phyloP scores from a whole-genome alignment of 2,329 filamentous ascomycete species.

The Fonsecaea nubica region DNA sequence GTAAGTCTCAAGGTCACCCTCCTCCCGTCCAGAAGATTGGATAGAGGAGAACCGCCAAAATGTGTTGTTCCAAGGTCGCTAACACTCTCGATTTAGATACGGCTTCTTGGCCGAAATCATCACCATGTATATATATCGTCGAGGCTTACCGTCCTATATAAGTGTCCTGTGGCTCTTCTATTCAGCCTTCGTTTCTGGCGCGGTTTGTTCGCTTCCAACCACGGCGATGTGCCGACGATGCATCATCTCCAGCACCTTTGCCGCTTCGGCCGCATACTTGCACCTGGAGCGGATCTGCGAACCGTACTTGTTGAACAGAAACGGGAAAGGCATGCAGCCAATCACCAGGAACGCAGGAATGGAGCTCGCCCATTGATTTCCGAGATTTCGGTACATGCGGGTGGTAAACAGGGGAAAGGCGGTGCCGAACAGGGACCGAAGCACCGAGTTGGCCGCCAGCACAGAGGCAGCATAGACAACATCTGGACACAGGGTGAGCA shows the following conservation, averaged over 20 bases:
- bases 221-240: conserved; percentile 38
- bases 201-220: conserved; percentile 35
- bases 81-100: no score
- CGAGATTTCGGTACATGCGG: conserved; percentile 52
- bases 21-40: no score
- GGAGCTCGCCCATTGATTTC: conserved; percentile 56
- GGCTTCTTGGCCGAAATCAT: no score
- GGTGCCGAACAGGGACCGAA: conserved; percentile 56
- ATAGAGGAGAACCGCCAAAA: no score
- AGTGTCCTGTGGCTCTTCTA: conserved; percentile 6
- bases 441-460: conserved; percentile 52
- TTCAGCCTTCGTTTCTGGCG: conserved; percentile 35
- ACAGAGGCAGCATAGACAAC: conserved; percentile 54
- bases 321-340: conserved; percentile 51
- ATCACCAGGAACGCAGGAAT: conserved; percentile 55
- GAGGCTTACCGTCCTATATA: no score
- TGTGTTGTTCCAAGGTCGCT: no score
- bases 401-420: conserved; percentile 56
- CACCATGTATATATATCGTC: no score
- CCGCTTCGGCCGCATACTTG: conserved; percentile 32
- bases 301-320: conserved; percentile 33
- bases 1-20: not conserved
- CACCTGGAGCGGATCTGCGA: conserved; percentile 62
- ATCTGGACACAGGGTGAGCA: conserved; percentile 30
- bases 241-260: conserved; percentile 28